phyloP scores from a whole-genome alignment of 257 asterid genomes.

The Osmanthus fragrans region DNA sequence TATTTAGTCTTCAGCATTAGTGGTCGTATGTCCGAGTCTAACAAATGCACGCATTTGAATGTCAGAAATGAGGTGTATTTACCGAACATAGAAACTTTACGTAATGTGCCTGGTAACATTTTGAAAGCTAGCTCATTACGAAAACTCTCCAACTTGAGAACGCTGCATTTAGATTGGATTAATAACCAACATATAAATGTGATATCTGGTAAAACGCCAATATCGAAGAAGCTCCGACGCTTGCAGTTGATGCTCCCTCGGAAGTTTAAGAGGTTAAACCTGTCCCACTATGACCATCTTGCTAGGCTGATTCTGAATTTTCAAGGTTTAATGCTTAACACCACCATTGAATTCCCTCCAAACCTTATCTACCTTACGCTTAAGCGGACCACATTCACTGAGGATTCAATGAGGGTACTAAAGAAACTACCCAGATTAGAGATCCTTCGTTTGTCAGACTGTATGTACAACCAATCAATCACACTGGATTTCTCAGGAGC shows the following conservation, averaged over 20 bases:
- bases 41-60: neutral
- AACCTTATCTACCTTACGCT: neutral
- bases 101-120: neutral
- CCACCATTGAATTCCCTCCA: neutral
- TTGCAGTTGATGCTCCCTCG: no score
- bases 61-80: neutral
- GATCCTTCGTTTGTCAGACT: neutral
- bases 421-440: neutral
- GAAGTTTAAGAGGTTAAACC: no score
- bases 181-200: neutral
- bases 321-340: no score
- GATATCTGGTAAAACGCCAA: neutral
- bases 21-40: rapidly evolving
- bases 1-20: no score
- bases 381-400: no score
- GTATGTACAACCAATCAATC: no score
- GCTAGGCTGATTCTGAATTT: neutral
- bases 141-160: neutral
- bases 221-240: neutral
- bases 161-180: rapidly evolving
- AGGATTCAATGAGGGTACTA: neutral
- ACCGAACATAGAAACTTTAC: neutral
- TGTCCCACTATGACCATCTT: neutral
- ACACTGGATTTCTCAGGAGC: neutral
- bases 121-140: neutral